These are phyloP conservation scores for Colletotrichum sp. DNA, from an alignment of 2,329 filamentous ascomycete species.

Conservation along the genomic window DNA sequence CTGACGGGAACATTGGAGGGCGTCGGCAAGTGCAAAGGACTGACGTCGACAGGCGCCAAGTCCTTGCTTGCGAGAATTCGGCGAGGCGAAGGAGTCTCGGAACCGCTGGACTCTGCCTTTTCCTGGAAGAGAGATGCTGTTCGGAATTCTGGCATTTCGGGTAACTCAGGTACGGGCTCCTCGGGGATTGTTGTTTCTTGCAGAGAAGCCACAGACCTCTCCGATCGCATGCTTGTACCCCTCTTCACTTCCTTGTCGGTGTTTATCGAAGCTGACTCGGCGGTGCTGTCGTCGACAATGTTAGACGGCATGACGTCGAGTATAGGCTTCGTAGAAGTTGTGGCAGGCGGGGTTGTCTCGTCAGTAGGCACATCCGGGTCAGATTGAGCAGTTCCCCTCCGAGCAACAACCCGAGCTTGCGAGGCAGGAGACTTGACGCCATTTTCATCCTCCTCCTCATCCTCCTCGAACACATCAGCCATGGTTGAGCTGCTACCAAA, in stretches of 20 bases:
- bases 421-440: conserved; percentile 36
- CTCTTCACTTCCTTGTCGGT: conserved; percentile 45
- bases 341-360: conserved; percentile 38
- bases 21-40: conserved; percentile 48
- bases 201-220: conserved; percentile 54
- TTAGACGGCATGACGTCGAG: conserved; percentile 17
- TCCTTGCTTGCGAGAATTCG: conserved; percentile 48
- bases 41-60: conserved; percentile 55
- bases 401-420: not conserved
- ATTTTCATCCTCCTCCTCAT: conserved; percentile 69
- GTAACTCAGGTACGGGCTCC: conserved; percentile 40
- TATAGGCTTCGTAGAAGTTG: conserved; percentile 24
- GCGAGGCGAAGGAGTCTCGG: conserved; percentile 50
- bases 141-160: conserved; percentile 44
- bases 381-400: not conserved
- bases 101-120: conserved; percentile 41
- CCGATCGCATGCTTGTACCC: conserved; percentile 48
- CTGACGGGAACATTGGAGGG: conserved; percentile 58
- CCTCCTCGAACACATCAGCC: conserved; percentile 88
- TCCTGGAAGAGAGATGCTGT: conserved; percentile 38
- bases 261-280: conserved; percentile 47
- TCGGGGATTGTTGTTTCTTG: conserved; percentile 58
- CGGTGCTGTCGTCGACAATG: not conserved
- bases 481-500: conserved; percentile 75
- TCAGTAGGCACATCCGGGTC: conserved; percentile 22